Evolutionary conservation across 805 yeast genomes (phyloP).

Genomic region (Candida taoyuanica): DNA sequence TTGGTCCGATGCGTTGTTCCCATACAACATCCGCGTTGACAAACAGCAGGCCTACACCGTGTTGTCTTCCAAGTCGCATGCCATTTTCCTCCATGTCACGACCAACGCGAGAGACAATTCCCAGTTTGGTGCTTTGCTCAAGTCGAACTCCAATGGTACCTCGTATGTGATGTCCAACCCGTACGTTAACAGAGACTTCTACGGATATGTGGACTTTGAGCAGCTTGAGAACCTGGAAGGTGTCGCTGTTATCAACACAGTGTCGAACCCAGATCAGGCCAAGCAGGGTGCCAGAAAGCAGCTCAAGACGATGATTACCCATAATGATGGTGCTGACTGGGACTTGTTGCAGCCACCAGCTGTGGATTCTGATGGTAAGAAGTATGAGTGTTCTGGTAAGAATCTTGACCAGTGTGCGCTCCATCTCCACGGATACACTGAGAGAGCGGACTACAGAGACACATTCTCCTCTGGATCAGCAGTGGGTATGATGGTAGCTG

Average conservation of each 20-base stretch:
- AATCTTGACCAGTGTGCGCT: constrained; percentile 63
- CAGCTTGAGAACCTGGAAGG: constrained; percentile 83
- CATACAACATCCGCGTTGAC: constrained; percentile 55
- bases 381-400: constrained; percentile 47
- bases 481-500: constrained; percentile 76
- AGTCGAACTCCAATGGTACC: constrained; percentile 90
- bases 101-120: constrained; percentile 43
- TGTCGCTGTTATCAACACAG: constrained; percentile 68
- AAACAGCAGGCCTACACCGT: constrained; percentile 73
- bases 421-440: constrained; percentile 88
- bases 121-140: constrained; percentile 76
- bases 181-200: constrained; percentile 65
- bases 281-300: constrained; percentile 44
- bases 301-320: constrained; percentile 70
- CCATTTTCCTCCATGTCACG: constrained; percentile 81
- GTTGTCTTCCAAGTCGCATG: constrained; percentile 63
- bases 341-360: constrained; percentile 62
- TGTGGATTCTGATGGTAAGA: constrained; percentile 55
- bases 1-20: constrained; percentile 79
- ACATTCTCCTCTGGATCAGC: constrained; percentile 87
- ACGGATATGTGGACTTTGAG: constrained; percentile 87
- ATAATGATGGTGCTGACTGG: constrained; percentile 94
- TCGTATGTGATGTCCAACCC: constrained; percentile 65
- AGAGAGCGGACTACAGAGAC: constrained; percentile 77
- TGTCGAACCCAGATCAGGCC: constrained; percentile 48